A percentile compares a stretch with the other conserved stretches of the same genome.
phyloP scores from a whole-genome alignment of 352 stramenopile genomes.

The Pythium utonaiense region DNA sequence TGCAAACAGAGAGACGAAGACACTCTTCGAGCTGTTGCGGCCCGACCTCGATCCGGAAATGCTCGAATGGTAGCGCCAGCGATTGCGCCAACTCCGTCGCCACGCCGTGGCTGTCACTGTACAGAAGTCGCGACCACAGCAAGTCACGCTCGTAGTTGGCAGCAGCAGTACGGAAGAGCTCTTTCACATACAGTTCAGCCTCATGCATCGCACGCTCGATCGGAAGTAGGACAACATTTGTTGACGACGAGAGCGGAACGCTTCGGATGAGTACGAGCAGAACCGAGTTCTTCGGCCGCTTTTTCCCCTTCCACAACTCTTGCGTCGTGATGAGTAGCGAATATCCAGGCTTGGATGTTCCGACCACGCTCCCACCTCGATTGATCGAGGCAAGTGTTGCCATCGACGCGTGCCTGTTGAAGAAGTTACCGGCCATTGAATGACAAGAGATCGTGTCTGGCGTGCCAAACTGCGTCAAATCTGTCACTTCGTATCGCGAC shows the following conservation, averaged over 20 bases:
- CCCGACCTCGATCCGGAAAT: constrained; percentile 73
- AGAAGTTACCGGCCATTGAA: constrained; percentile 75
- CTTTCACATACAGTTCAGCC: constrained; percentile 68
- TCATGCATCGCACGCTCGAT: constrained; percentile 69
- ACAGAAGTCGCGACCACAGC: constrained; percentile 80
- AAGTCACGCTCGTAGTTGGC: constrained; percentile 85
- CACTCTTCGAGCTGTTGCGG: constrained; percentile 84
- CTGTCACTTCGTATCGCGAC: constrained; percentile 75
- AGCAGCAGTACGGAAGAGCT: constrained; percentile 73
- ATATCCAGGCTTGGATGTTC: constrained; percentile 37
- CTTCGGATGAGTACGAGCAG: constrained; percentile 69
- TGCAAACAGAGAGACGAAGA: constrained; percentile 76
- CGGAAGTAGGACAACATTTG: constrained; percentile 42
- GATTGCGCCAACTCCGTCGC: constrained; percentile 49
- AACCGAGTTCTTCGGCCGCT: constrained; percentile 58
- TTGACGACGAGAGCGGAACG: constrained; percentile 19
- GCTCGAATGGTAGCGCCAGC: constrained; percentile 44
- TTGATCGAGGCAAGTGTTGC: background rate
- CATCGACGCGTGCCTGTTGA: constrained; percentile 43
- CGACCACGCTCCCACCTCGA: background rate
- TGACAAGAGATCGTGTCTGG: constrained; percentile 79
- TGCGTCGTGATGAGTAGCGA: constrained; percentile 80
- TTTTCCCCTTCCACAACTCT: constrained; percentile 40
- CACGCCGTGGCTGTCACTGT: constrained; percentile 52
- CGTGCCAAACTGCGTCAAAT: constrained; percentile 83